Evolutionary conservation across 371 early-diverging fungal genomes (phyloP), one percentile per base, ranked within the genome.

Genomic region (Lichtheimia corymbifera): DNA sequence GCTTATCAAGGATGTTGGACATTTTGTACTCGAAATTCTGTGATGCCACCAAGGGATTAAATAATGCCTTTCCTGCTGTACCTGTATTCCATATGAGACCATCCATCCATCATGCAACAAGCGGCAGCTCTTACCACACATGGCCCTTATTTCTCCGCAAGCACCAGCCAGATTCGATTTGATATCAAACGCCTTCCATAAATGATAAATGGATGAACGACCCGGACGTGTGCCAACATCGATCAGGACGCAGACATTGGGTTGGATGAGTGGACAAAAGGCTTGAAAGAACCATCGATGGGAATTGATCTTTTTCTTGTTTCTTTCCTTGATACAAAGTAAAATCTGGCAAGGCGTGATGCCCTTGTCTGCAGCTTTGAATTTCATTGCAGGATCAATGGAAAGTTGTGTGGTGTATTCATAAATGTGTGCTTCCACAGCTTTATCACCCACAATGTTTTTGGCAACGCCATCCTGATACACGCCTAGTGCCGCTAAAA

Each of bases 241-340:
- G 47, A 93, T 71, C 58, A 92, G 73, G 15, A 91, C 84, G 73
- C 89, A 89, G 24, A 92, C 87, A 60, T 91, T 83, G 17, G 94
- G 94, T 13, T 84, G 68, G 45, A 93, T 52, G 24, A 90, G 66
- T 7, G 83, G 86, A n/a, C 92, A 89, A 71, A 93, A 89, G 0
- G 92, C 92, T 67, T 91, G 91, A 71, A 92, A 92, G 79, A 92
- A 91, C 94, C 94, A 93, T 58, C 91, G 88, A 78, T 93, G 94
- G 18, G 91, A 91, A 74, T 93, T 93, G 72, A 93, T 88, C 77
- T 91, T 85, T 64, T 88, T 88, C 58, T 77, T 73, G 47, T 85
- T 87, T 65, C 84, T 82, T 67, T 86, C 86, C 77, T 93, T 93
- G 28, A 93, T 71, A 68, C 89, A 90, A 63, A 92, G 92, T 50